Base-by-base conservation (phyloP, 2,329 filamentous ascomycete species). In the Epichloe hybrida region DNA sequence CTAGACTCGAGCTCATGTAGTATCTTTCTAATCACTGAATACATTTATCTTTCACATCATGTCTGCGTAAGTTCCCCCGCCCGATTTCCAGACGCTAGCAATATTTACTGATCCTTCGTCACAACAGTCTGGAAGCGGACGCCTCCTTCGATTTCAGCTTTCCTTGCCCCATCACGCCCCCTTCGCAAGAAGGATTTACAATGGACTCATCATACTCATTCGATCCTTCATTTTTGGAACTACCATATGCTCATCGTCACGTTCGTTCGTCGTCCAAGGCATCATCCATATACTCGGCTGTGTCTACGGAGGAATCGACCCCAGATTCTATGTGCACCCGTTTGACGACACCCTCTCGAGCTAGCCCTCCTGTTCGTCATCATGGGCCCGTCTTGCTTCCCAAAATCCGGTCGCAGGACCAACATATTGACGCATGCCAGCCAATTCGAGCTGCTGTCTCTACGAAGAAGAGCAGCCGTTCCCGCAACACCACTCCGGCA, bases 341-440 rank as follows among this genome's bases (percentile, higher is more conserved):
- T 57, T 73, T 80, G 59, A 84, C 82, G 49, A 89, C 85, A 12
- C 86, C 86, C 39, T 70, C 75, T 40, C 71, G 75, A 49, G 77
- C 76, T 49, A 74, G 77, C 56, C 85, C 86, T 36, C 86, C 87
- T 53, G 79, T 90, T 58, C 78, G 83, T 54, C 84, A 88, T 54
- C 84, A 89, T 69, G 87, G 88, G 49, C 87, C 88, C 48, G 73
- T 88, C 46, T 73, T 95, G 53, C 75, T 95, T 35, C 88, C 88
- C 62, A 93, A 89, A 75, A 90, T 94, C 70, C 80, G 88, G 54
- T 80, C 80, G 40, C 88, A 93, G 69, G 88, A 95, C 69, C 85
- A 91, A 68, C 76, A 83, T 54, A 78, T 88, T 54, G 80, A 83
- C 57, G 56, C 56, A 37, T 43, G 46, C 52, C 58, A 60, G 55